These are phyloP conservation scores for Penicillium samsonianum DNA, from an alignment of 495 filamentous ascomycete species.

Conservation along the genomic window DNA sequence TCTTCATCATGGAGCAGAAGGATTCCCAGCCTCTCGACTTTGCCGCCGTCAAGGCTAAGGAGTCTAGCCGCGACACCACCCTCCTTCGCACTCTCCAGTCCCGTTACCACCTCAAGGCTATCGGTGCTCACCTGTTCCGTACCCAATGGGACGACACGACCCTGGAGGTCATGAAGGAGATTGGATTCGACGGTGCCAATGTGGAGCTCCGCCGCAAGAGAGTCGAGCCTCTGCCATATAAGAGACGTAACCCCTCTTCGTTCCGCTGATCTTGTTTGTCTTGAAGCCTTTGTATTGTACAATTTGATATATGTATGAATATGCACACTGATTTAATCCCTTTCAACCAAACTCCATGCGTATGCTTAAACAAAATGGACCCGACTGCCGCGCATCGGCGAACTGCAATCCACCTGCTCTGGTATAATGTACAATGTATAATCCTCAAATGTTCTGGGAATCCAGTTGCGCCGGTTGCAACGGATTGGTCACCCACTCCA, in stretches of 20 bases:
- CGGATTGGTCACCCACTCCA: conserved; percentile 55
- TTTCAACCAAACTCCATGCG: conserved; percentile 34
- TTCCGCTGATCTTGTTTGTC: conserved; percentile 38
- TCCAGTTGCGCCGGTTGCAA: conserved; percentile 42
- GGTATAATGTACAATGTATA: not conserved
- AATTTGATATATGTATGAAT: conserved; percentile 52
- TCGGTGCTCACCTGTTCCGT: conserved; percentile 86
- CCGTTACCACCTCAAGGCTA: conserved; percentile 65
- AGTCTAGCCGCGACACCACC: conserved; percentile 62
- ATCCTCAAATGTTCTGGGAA: conserved; percentile 1
- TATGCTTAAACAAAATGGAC: conserved; percentile 18
- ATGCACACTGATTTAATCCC: conserved; percentile 37
- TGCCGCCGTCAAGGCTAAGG: conserved; percentile 54
- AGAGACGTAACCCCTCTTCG: conserved; percentile 52
- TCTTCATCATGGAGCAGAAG: conserved; percentile 83
- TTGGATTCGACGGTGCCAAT: conserved; percentile 72
- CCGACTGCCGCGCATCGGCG: conserved; percentile 3
- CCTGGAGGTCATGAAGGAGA: conserved; percentile 77
- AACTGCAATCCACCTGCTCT: not conserved
- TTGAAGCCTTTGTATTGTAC: conserved; percentile 44
- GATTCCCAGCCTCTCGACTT: conserved; percentile 61
- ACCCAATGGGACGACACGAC: conserved; percentile 86
- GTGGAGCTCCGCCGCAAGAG: conserved; percentile 80
- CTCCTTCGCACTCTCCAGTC: conserved; percentile 69
- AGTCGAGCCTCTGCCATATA: conserved; percentile 57